Percentiles rank a stretch among this genome's conserved stretches.
phyloP scores from a whole-genome alignment of 805 yeast genomes.

The Wickerhamiella domercqiae region DNA sequence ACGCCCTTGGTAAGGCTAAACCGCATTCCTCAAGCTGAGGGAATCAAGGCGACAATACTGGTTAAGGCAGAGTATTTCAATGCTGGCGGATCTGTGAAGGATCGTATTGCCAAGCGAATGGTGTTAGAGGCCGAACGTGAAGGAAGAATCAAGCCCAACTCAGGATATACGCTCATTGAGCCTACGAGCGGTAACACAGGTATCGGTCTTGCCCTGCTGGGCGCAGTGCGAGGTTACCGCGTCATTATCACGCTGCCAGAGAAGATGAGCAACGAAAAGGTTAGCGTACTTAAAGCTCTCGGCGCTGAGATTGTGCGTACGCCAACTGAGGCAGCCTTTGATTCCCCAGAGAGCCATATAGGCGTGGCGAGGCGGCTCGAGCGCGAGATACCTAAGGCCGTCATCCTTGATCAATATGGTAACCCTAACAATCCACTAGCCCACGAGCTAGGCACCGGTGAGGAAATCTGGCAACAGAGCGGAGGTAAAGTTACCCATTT shows the following conservation, averaged over 20 bases:
- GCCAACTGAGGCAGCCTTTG: constrained; percentile 88
- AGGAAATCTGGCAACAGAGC: constrained; percentile 72
- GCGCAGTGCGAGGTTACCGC: constrained; percentile 76
- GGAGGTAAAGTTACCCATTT: constrained; percentile 53
- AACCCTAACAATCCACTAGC: constrained; percentile 70
- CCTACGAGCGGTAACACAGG: constrained; percentile 90
- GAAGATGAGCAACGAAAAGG: constrained; percentile 85
- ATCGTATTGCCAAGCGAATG: constrained; percentile 77
- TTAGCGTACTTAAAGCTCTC: constrained; percentile 69
- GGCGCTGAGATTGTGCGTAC: constrained; percentile 88
- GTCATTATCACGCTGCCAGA: constrained; percentile 81
- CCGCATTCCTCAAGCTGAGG: constrained; percentile 59
- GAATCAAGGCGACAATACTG: constrained; percentile 46
- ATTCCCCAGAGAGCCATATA: constrained; percentile 78
- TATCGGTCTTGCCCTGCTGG: constrained; percentile 73
- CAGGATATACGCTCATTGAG: constrained; percentile 59
- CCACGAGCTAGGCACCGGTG: constrained; percentile 73
- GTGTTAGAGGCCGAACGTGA: constrained; percentile 67
- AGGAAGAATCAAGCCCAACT: constrained; percentile 57
- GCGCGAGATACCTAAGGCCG: constrained; percentile 71
- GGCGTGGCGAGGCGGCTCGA: constrained; percentile 74
- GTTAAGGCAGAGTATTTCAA: constrained; percentile 74
- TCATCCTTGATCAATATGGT: constrained; percentile 69
- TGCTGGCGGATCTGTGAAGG: constrained; percentile 84
- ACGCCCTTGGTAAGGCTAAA: constrained; percentile 66